A percentile compares a stretch with the other conserved stretches of the same genome.
Evolutionary conservation across 192 early-diverging fungal genomes (phyloP).

Genomic region (Coemansia sp.): DNA sequence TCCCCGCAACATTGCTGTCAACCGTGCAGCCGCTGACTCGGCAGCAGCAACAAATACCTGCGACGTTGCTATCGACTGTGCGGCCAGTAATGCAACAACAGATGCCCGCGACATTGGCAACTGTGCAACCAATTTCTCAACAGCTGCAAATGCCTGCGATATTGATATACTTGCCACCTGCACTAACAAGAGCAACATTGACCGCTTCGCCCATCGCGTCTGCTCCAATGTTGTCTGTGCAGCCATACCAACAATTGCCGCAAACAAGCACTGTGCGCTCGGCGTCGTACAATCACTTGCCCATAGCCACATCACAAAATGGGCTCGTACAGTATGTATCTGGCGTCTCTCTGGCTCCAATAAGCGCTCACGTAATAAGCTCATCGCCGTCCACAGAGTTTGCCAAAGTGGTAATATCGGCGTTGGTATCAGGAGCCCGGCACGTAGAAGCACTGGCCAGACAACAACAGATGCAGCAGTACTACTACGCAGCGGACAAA

Average conservation of each 20-base stretch:
- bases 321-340: too few species aligned
- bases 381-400: not conserved
- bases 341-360: not conserved
- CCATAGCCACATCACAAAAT: not conserved
- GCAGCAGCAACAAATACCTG: too few species aligned
- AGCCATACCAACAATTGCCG: not conserved
- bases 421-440: not conserved
- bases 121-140: too few species aligned
- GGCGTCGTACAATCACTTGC: not conserved
- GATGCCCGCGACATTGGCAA: too few species aligned
- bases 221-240: too few species aligned
- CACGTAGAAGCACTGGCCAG: not conserved
- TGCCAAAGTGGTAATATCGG: not conserved
- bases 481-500: not conserved
- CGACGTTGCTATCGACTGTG: too few species aligned
- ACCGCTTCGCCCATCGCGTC: too few species aligned
- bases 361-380: not conserved
- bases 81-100: too few species aligned
- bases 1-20: too few species aligned
- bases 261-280: not conserved
- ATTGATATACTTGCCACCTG: not conserved
- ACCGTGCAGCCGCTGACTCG: too few species aligned
- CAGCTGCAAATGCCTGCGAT: too few species aligned
- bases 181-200: not conserved
- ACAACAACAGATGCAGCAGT: not conserved